Evolutionary conservation across 2,329 filamentous ascomycete genomes (phyloP), one percentile per base, ranked within the genome.

Genomic region (Phaeosphaeria sp.): DNA sequence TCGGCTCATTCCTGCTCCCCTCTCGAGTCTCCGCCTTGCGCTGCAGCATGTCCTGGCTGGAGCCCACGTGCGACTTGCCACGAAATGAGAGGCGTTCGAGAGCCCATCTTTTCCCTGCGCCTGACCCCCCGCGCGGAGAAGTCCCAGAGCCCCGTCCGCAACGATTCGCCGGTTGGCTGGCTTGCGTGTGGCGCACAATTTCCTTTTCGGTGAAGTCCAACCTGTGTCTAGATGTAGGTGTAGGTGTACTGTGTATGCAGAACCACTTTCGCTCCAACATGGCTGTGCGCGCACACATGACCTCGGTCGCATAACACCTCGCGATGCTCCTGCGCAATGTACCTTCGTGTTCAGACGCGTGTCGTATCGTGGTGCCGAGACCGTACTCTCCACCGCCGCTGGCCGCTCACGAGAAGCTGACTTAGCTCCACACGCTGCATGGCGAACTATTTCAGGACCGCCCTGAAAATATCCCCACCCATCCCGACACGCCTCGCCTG

Each of bases 41-140:
- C 52, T 22, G 44, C 30, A 36, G 20, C 46, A 23, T 55, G 36
- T 55, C 52, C 47, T 44, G 46, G 20, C 36, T 50, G 41, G 52
- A n/a, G 54, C 62, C 71, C 72, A 73, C 72, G 73, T 72, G 73
- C 72, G 63, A 61, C 61, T 48, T 48, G 49, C 48, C 55, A 55
- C 60, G 66, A 68, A 67, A 71, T 70, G 63, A 64, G 58, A 52
- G 58, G 65, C 60, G 59, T 63, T 65, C 58, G 56, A 66, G 60
- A 65, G 64, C 66, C 65, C 30, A 36, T 36, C 30, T 36, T 36
- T 36, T 36, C 13, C 30, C 30, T 36, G 30, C 30, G 30, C 30
- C 30, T 36, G 30, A 50, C 56, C 56, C 50, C 52, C 51, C 58
- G 58, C 59, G 59, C 55, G 64, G 56, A 56, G 58, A 54, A 52